Conservation (phyloP, 371 early-diverging fungal species). For the Mucor sp. region DNA sequence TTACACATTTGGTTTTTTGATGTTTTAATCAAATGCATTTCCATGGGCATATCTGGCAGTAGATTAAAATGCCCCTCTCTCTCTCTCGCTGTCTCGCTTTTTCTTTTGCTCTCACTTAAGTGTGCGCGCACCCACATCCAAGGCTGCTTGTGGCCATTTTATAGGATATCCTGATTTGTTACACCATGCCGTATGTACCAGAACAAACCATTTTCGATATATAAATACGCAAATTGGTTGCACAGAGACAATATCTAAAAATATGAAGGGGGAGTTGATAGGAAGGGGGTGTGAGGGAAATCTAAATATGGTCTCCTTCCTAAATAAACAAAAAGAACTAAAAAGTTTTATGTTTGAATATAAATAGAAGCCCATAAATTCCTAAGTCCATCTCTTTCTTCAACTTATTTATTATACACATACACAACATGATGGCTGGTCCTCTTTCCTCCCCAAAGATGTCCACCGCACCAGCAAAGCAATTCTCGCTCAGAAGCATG, state of each 20-base stretch:
- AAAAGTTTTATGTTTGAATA: conserved; percentile 6
- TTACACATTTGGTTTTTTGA: background rate
- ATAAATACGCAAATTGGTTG: background rate
- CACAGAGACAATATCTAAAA: conserved; percentile 9
- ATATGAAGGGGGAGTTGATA: conserved; percentile 13
- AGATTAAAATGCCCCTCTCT: background rate
- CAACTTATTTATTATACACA: background rate
- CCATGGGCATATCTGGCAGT: background rate
- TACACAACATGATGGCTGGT: conserved; percentile 6
- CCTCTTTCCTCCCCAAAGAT: conserved; percentile 6
- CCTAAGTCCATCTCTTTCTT: background rate
- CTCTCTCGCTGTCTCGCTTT: background rate
- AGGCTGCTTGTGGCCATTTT: background rate
- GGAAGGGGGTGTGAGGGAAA: conserved; percentile 1
- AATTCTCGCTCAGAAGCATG: background rate
- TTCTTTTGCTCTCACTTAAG: no score
- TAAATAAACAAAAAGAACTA: conserved; percentile 6
- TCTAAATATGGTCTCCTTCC: conserved; percentile 14
- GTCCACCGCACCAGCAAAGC: background rate
- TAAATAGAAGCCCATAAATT: background rate
- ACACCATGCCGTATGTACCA: background rate
- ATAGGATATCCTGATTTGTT: background rate
- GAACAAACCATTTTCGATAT: background rate
- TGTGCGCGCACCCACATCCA: no score
- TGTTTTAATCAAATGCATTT: background rate